Evolutionary conservation across 805 yeast genomes (phyloP), one percentile per base, ranked within the genome.

Genomic region (Hanseniaspora nectarophila): DNA sequence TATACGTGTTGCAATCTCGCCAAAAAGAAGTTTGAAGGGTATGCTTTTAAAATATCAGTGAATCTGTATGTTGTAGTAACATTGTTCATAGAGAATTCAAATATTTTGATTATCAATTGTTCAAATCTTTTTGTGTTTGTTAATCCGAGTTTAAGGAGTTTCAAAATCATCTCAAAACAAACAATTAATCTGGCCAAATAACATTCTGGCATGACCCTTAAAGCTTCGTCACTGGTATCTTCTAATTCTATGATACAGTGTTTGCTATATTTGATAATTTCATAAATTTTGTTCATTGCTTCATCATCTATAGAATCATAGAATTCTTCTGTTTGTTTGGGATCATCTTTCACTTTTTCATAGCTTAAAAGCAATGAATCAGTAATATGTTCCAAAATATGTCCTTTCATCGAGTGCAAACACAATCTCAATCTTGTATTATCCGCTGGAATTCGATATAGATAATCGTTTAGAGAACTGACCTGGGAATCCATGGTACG

Each of bases 331-430:
- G 65, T 18, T 20, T 21, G 56, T 32, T 57, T 62, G 21, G 57
- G 46, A 18, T 45, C 53, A 9, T 57, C 60, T 18, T 60, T 56
- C 33, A 62, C 58, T 23, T 58, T 59, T 13, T 61, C 63, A 34
- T 49, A 49, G 28, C 46, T 42, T 16, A 49, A 15, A 3, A 34
- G 20, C 10, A 42, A 33, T 4, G 53, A 40, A 21, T 49, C 46
- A 49, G 68, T 61, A 37, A 67, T 63, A 53, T 83, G 84, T 60
- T 81, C 85, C 59, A 78, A 76, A 15, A 81, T 63, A 60, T 77
- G 80, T 0, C 85, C 85, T 60, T 80, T 82, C 23, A 80, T 80
- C 0, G 85, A 76, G 59, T 74, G 77, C 59, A 70, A 75, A 62
- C 73, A 80, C 3, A 81, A 70, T 62, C 74, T 62, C 38, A 71